Evolutionary conservation across 1,284 basidiomycete genomes (phyloP), one percentile per base, ranked within the genome.

Genomic region (Inonotus obliquus): DNA sequence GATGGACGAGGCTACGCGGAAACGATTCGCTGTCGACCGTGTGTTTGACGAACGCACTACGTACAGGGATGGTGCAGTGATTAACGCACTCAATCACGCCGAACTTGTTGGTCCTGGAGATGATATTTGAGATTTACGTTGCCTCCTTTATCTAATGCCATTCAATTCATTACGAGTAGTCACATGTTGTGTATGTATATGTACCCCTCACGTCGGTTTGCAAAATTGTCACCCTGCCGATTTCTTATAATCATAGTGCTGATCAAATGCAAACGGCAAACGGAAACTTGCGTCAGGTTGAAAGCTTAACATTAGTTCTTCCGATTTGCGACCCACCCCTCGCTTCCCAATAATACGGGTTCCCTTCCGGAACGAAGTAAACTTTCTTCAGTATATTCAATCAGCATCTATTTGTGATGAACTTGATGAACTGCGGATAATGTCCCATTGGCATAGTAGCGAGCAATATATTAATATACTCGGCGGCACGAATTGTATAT

Each of bases 11-110:
- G 74, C 75, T 1, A 71, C 86, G 11, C 76, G 74, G 0, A 69
- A 74, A 41, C 86, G 84, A 65, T 89, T 88, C 69, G 75, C 84
- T 0, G 75, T 86, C 54, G 71, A 77, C 27, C 76, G 83, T 7
- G 63, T 68, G 7, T 63, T 68, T 29, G 58, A 47, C 2, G 69
- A 71, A 41, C 59, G 64, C 2, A 76, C 78, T 63, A 59, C 66
- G 44, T 39, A 78, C 71, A 41, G 78, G 79, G 62, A 70, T 64
- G 54, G 71, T 70, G 57, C 57, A n/a, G 29, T 41, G 60, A 65
- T 45, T 61, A 63, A 10, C 66, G 70, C 2, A 65, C 74, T 89
- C 9, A 73, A 80, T 60, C 60, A 80, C 11, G 71, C 71, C 27
- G 72, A 80, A 32, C 74, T 89, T 4, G 86, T 81, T 67, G 77